Conservation (phyloP, 768 basidiomycete species). For the Leccinum variicolor region DNA sequence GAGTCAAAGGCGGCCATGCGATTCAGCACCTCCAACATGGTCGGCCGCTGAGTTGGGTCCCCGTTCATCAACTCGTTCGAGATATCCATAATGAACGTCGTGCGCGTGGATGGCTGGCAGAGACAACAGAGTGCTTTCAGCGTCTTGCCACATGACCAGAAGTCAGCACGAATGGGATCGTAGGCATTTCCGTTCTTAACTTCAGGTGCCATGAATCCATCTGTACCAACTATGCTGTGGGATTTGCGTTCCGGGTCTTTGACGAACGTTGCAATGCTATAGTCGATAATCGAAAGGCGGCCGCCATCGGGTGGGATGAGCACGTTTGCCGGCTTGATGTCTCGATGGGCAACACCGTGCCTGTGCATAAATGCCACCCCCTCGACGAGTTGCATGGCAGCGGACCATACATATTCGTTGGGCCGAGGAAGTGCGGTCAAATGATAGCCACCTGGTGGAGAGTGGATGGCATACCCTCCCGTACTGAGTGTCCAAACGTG, state of each 20-base stretch:
- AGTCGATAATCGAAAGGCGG: background rate
- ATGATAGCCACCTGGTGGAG: background rate
- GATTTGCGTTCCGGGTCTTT: background rate
- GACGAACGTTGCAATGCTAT: background rate
- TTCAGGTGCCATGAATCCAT: background rate
- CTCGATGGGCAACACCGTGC: background rate
- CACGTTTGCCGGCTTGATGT: background rate
- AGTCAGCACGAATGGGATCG: background rate
- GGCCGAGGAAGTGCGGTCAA: background rate
- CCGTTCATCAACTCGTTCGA: background rate
- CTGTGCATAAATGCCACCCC: background rate
- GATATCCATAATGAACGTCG: background rate
- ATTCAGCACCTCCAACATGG: background rate
- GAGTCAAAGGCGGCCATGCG: conserved; percentile 20
- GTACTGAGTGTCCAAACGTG: background rate
- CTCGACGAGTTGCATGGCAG: background rate
- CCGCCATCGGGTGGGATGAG: background rate
- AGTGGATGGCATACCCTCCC: background rate
- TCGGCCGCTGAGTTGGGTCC: background rate
- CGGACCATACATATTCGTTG: background rate
- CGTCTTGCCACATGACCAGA: background rate
- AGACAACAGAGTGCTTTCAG: background rate
- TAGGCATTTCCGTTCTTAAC: background rate
- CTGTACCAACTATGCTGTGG: background rate
- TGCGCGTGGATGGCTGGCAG: background rate